Evolutionary conservation across 1,139 yeast species (phyloP).

Genomic region (Casaregolazyma lundiana): DNA sequence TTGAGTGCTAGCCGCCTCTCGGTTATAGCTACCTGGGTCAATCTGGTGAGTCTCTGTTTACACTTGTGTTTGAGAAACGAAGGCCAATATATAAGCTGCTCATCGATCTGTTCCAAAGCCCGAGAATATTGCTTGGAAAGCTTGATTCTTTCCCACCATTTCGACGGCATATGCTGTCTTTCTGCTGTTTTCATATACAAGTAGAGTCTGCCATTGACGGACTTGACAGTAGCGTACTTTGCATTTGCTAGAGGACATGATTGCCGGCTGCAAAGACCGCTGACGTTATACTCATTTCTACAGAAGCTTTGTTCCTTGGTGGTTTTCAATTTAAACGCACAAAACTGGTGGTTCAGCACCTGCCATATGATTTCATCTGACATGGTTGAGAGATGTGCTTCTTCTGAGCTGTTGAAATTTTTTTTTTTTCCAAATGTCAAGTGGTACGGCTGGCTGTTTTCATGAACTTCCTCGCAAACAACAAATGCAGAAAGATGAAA

Average conservation of each 20-base stretch:
- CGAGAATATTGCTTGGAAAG: conserved; percentile 81
- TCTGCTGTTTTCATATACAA: conserved; percentile 96
- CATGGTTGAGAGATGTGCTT: conserved; percentile 2
- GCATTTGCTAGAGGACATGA: conserved; percentile 97
- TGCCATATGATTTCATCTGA: conserved; percentile 58
- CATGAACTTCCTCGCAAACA: not conserved
- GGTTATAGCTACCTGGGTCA: conserved; percentile 94
- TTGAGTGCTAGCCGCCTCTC: conserved; percentile 88
- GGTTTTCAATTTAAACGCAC: conserved; percentile 80
- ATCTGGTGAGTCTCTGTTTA: conserved; percentile 88
- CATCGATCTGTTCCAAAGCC: conserved; percentile 85
- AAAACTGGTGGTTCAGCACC: conserved; percentile 82
- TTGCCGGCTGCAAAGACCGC: conserved; percentile 87
- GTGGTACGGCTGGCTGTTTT: not conserved
- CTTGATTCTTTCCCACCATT: conserved; percentile 90
- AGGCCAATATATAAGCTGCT: conserved; percentile 87
- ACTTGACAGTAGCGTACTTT: conserved; percentile 89
- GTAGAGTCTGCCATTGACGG: conserved; percentile 80
- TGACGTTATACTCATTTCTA: conserved; percentile 79
- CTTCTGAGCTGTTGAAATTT: not conserved
- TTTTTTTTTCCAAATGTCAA: conserved; percentile 5
- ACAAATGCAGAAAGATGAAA: not conserved
- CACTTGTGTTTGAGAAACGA: conserved; percentile 87
- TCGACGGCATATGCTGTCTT: conserved; percentile 91
- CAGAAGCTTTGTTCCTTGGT: conserved; percentile 79